Evolutionary conservation across 345 rosid genomes (phyloP), one percentile per base, ranked within the genome.

Genomic region (Brassica rapa): DNA sequence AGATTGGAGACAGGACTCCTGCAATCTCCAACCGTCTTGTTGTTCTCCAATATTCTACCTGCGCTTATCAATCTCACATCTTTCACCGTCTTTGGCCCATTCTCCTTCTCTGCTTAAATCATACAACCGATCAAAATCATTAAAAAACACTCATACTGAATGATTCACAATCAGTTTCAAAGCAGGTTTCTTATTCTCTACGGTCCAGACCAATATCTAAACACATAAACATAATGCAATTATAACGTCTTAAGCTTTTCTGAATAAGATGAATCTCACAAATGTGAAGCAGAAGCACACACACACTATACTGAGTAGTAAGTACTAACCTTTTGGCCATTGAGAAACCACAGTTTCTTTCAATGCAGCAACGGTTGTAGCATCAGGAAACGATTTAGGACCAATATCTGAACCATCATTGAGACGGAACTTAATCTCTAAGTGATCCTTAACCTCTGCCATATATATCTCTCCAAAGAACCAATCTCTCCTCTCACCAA

Each of bases 361-460:
- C 91, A 94, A 83, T 64, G 91, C 88, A 53, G 89, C 85, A 76
- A 92, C 89, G 62, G 95, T 94, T 15, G 97, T 87, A 67, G 95
- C 97, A 77, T 88, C 85, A 32, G 93, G 87, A 82, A 89, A 94
- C 67, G 81, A 71, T 80, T 82, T 89, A 35, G 98, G 98, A 69
- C 97, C 98, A 8, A 94, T 94, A 86, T 91, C 97, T 0, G 95
- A 86, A 73, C 97, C 98, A 78, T 94, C 98, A 1, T 66, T 82
- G 78, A 94, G 86, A 55, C 97, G 88, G 82, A 94, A 94, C 87
- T 86, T 92, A 84, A 94, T 89, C 89, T 94, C 95, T 72, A 91
- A 77, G 76, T 89, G 97, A 86, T 92, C 89, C 78, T 89, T 93
- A 30, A 87, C 90, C 66, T 81, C 87, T 25, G 90, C 90, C 98